Evolutionary conservation across 805 yeast species (phyloP).

Genomic region (Zygoascus biomembranicola): DNA sequence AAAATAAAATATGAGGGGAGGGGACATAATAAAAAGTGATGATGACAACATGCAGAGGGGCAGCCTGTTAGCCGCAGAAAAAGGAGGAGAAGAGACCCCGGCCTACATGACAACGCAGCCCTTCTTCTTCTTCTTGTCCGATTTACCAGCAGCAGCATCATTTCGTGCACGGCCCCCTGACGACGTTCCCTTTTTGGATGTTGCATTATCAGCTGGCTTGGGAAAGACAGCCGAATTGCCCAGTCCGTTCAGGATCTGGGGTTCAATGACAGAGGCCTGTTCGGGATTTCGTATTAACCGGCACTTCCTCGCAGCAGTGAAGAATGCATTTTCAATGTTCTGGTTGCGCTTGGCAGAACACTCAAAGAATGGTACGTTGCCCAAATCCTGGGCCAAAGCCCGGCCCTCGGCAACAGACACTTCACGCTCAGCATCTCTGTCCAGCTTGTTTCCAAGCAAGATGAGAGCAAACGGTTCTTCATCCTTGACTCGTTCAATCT

Average conservation of each 20-base stretch:
- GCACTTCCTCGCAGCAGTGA: constrained; percentile 55
- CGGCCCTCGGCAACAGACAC: constrained; percentile 82
- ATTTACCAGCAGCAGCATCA: background rate
- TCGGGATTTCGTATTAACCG: constrained; percentile 19
- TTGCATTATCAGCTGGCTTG: background rate
- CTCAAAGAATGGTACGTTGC: constrained; percentile 60
- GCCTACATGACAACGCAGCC: background rate
- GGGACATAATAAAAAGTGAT: background rate
- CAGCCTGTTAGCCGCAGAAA: too few species aligned
- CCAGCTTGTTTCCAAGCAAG: constrained; percentile 80
- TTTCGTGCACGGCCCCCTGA: background rate
- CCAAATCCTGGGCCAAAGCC: constrained; percentile 57
- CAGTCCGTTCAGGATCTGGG: background rate
- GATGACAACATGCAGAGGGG: background rate
- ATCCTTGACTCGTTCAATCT: constrained; percentile 64
- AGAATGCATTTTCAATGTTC: constrained; percentile 80
- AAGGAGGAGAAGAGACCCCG: background rate
- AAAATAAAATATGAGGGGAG: background rate
- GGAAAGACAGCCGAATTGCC: background rate
- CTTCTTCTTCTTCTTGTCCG: background rate
- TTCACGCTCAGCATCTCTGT: constrained; percentile 66
- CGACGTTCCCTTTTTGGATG: background rate
- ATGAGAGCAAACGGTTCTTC: constrained; percentile 61
- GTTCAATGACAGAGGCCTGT: background rate
- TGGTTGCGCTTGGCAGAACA: constrained; percentile 89